These are phyloP conservation scores for Metschnikowia lachancei DNA, from an alignment of 805 yeast species.

Conservation along the genomic window DNA sequence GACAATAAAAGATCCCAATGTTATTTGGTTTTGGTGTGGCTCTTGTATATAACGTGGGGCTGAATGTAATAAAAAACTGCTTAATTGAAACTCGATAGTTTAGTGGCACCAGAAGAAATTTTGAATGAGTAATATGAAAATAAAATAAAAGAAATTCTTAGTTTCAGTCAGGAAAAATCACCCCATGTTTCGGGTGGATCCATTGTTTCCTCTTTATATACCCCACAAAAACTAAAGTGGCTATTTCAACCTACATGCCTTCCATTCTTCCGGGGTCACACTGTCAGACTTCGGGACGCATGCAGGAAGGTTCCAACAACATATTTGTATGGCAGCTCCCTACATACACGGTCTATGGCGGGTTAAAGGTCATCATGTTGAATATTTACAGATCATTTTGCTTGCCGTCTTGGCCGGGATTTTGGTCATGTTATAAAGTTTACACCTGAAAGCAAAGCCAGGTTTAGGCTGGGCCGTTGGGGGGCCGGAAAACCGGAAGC, in stretches of 20 bases:
- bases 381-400: too few relatives aligned
- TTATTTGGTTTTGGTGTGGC: too few relatives aligned
- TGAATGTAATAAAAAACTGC: neutral
- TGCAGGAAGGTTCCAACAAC: constrained; percentile 2
- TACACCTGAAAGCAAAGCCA: too few relatives aligned
- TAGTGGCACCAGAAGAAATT: neutral
- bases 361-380: too few relatives aligned
- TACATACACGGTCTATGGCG: too few relatives aligned
- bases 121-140: neutral
- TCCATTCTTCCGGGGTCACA: constrained; percentile 20
- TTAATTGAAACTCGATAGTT: neutral
- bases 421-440: too few relatives aligned
- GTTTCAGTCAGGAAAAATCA: neutral
- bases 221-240: constrained; percentile 10
- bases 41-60: too few relatives aligned
- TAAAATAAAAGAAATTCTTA: neutral
- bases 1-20: too few relatives aligned
- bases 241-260: neutral
- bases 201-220: constrained; percentile 11
- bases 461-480: too few relatives aligned
- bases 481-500: neutral
- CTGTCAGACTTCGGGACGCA: neutral
- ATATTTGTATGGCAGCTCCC: neutral
- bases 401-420: too few relatives aligned
- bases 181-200: neutral